Evolutionary conservation across 192 early-diverging fungal species (phyloP), one percentile per base, ranked within the genome.

Genomic region (Mortierella antarctica): DNA sequence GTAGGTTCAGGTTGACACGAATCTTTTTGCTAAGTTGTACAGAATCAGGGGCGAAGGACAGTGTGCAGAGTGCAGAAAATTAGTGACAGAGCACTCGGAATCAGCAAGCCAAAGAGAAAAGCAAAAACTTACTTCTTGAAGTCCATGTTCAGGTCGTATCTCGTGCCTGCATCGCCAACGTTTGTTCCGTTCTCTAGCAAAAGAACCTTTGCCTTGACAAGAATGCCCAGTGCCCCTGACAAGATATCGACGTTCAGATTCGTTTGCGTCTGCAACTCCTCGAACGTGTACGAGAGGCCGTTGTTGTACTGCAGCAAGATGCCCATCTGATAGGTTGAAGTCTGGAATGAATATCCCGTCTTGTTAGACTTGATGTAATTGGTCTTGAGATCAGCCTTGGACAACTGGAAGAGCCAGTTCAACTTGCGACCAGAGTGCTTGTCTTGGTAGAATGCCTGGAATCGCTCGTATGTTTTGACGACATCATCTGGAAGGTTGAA

Each of bases 321-420:
- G 41, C 92, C 95, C 92, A 98, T 94, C 83, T 99, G 97, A 83
- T 92, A 98, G 4, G 93, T 94, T 7, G 93, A 93, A 7, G 94
- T 91, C 88, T 95, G 84, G 84, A 95, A 91, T 0, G 93, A 91
- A 82, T 93, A 95, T 0, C 92, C 89, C 7, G 90, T 84, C 65
- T 95, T 96, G 61, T 76, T 89, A 14, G 74, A 83, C 74, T 94
- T 95, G 45, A 91, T 83, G 79, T 95, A 97, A 71, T 91, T 93
- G n/a, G 96, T 92, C 78, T 95, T 95, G 54, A 99, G 81, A 77
- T 99, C 98, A 20, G 93, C 98, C 74, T 94, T 95, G 23, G 91
- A 92, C 40, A 95, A 80, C 75, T 97, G 92, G 87, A 96, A 97
- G 49, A 98, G 86, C 97, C 97, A 98, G 82, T 95, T 97, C 62